phyloP scores from a whole-genome alignment of 371 early-diverging fungal species.

The Actinomucor elegans region DNA sequence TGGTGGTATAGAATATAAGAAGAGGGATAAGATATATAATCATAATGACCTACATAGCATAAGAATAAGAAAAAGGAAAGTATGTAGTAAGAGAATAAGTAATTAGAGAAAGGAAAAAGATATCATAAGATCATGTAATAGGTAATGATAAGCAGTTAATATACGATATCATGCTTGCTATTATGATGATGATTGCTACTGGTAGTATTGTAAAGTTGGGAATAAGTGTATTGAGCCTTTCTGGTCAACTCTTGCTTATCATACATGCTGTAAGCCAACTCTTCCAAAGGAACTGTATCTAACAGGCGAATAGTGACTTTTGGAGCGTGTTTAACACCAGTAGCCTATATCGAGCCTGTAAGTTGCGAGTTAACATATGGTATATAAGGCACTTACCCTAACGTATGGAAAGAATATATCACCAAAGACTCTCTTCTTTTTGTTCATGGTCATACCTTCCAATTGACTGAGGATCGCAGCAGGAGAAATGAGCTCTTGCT shows the following conservation, averaged over 20 bases:
- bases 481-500: neutral
- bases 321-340: conserved; percentile 43
- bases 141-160: too few relatives aligned
- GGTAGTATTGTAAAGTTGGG: conserved; percentile 7
- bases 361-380: neutral
- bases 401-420: conserved; percentile 35
- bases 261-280: conserved; percentile 48
- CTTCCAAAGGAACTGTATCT: conserved; percentile 46
- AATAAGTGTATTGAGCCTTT: conserved; percentile 13
- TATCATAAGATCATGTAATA: too few relatives aligned
- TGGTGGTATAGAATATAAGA: neutral
- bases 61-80: too few relatives aligned
- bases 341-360: conserved; percentile 15
- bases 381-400: conserved; percentile 18
- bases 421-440: conserved; percentile 35
- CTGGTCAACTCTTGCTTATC: conserved; percentile 25
- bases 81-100: too few relatives aligned
- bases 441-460: conserved; percentile 23
- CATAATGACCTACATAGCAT: too few relatives aligned
- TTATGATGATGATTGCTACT: neutral
- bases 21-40: neutral
- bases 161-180: conserved; percentile 4
- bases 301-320: conserved; percentile 51
- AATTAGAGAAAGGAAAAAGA: neutral
- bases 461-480: conserved; percentile 19